These are phyloP conservation scores for Chaetomiaceae sp. DNA, from an alignment of 2,329 filamentous ascomycete genomes.

Conservation along the genomic window DNA sequence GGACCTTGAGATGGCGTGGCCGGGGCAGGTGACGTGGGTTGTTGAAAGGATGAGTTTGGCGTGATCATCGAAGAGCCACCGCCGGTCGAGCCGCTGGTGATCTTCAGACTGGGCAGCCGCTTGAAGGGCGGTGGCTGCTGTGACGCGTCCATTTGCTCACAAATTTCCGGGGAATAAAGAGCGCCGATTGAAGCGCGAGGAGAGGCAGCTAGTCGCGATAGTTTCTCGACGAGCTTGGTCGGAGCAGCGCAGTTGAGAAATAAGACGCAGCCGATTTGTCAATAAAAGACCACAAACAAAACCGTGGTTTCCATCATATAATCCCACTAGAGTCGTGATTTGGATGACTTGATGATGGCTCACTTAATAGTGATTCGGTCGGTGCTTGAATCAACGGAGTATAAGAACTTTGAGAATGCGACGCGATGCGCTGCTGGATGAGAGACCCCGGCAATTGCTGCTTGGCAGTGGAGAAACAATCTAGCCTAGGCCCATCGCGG, in stretches of 20 bases:
- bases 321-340: neutral
- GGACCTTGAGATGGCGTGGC: constrained; percentile 22
- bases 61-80: constrained; percentile 18
- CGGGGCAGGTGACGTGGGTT: constrained; percentile 22
- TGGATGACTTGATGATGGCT: too few species aligned
- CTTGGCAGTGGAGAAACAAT: constrained; percentile 3
- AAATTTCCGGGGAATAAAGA: too few species aligned
- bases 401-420: neutral
- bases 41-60: constrained; percentile 11
- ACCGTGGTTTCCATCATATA: neutral
- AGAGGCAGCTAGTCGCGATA: neutral
- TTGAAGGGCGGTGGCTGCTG: constrained; percentile 16
- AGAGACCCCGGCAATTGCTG: neutral
- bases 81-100: constrained; percentile 11
- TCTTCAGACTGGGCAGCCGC: constrained; percentile 21
- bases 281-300: neutral
- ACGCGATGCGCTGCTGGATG: constrained; percentile 8
- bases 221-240: too few species aligned
- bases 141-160: constrained; percentile 22
- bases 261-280: too few species aligned
- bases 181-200: too few species aligned
- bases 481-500: too few species aligned
- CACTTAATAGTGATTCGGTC: neutral
- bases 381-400: too few species aligned
- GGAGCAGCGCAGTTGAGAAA: neutral